These are phyloP conservation scores for Trichoderma asperelloides DNA, from an alignment of 495 filamentous ascomycete genomes.

Conservation along the genomic window DNA sequence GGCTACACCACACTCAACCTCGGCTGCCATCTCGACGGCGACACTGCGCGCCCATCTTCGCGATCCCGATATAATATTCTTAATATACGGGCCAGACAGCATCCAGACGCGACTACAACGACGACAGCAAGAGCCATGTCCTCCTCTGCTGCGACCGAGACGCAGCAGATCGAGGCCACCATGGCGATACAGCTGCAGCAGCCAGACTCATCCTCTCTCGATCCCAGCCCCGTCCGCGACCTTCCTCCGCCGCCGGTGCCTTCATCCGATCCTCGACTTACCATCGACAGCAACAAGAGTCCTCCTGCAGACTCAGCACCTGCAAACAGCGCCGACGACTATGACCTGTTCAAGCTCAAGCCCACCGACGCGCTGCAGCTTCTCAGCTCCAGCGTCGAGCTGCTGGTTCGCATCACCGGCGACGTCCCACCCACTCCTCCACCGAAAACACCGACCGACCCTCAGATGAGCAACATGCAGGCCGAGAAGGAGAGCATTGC, in stretches of 20 bases:
- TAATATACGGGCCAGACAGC: background rate
- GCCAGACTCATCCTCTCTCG: background rate
- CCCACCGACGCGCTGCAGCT: conserved; percentile 72
- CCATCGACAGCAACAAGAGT: conserved; percentile 14
- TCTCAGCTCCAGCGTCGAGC: conserved; percentile 62
- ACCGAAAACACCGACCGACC: conserved; percentile 47
- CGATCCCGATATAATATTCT: background rate
- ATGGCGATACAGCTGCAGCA: background rate
- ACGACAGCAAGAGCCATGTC: background rate
- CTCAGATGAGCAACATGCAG: conserved; percentile 50
- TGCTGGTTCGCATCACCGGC: conserved; percentile 60
- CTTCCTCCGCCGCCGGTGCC: conserved; percentile 43
- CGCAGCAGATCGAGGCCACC: background rate
- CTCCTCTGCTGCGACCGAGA: background rate
- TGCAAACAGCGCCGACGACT: conserved; percentile 20
- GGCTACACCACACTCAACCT: no score
- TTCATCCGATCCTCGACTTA: conserved; percentile 37
- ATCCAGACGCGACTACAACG: background rate
- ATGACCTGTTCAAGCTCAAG: conserved; percentile 63
- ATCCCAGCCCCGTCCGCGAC: conserved; percentile 7
- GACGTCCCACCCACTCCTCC: conserved; percentile 70
- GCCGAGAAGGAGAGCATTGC: conserved; percentile 49
- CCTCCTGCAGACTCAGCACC: conserved; percentile 16
- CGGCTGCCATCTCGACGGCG: no score
- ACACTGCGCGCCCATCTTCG: background rate